Evolutionary conservation across 768 basidiomycete species (phyloP).

Genomic region (Termitomyces sp.): DNA sequence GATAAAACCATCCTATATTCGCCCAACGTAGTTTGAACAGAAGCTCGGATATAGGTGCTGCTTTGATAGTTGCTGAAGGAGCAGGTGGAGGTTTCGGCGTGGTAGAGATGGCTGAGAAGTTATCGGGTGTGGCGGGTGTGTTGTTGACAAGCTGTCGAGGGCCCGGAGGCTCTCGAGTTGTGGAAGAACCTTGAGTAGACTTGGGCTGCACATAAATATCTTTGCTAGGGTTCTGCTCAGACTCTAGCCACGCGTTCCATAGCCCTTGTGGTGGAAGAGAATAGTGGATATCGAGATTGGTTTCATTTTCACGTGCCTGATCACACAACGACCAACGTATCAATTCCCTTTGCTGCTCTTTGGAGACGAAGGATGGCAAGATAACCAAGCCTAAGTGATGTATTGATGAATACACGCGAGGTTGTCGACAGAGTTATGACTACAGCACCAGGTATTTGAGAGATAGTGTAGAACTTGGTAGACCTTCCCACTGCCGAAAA

Average conservation of each 20-base stretch:
- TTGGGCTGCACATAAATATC: constrained; percentile 40
- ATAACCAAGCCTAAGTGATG: constrained; percentile 68
- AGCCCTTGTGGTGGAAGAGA: constrained; percentile 66
- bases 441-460: constrained; percentile 51
- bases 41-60: constrained; percentile 47
- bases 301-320: constrained; percentile 77
- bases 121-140: constrained; percentile 53
- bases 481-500: constrained; percentile 20
- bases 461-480: constrained; percentile 39
- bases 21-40: constrained; percentile 86
- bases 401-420: constrained; percentile 10
- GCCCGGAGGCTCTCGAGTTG: constrained; percentile 30
- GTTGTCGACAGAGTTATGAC: constrained; percentile 2
- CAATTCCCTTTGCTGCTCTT: constrained; percentile 58
- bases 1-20: constrained; percentile 94
- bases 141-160: constrained; percentile 71
- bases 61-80: constrained; percentile 57
- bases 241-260: constrained; percentile 58
- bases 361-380: constrained; percentile 67
- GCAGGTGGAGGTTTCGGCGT: constrained; percentile 56
- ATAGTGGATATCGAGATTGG: constrained; percentile 88
- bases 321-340: constrained; percentile 67
- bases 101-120: constrained; percentile 43
- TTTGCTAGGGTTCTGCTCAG: constrained; percentile 22
- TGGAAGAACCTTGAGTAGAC: constrained; percentile 23